Percentiles rank a stretch among this genome's conserved stretches.
phyloP scores from a whole-genome alignment of 2,329 filamentous ascomycete genomes.

The Penicillium thymicola region DNA sequence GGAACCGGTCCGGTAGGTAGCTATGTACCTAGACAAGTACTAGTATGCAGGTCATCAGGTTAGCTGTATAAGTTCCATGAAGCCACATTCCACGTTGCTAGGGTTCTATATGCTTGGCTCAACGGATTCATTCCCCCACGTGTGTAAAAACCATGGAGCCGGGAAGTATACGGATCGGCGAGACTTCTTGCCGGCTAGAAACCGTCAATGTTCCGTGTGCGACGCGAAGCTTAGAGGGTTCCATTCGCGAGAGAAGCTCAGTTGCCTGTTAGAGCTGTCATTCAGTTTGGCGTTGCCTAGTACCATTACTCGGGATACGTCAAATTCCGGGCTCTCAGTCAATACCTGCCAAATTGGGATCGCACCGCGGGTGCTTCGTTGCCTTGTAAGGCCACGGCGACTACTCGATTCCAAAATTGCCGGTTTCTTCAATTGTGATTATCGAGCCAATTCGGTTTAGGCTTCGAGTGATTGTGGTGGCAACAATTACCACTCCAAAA shows the following conservation, averaged over 20 bases:
- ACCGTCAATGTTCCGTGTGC: no score
- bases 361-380: neutral
- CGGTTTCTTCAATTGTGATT: no score
- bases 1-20: neutral
- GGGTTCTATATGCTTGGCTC: neutral
- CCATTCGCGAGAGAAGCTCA: neutral
- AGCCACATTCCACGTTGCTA: no score
- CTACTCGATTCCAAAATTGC: neutral
- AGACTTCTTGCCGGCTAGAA: no score
- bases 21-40: no score
- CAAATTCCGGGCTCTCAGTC: no score
- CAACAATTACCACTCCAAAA: neutral
- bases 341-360: neutral
- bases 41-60: neutral
- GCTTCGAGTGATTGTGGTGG: neutral
- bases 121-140: neutral
- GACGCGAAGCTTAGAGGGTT: rapidly evolving
- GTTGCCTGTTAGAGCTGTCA: neutral
- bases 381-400: neutral
- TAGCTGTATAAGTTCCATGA: neutral
- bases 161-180: neutral
- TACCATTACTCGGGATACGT: rapidly evolving
- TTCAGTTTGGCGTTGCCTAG: neutral
- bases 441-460: no score
- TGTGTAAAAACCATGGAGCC: neutral